Evolutionary conservation across 2,329 filamentous ascomycete species (phyloP).

Genomic region (Epichloe sp.): DNA sequence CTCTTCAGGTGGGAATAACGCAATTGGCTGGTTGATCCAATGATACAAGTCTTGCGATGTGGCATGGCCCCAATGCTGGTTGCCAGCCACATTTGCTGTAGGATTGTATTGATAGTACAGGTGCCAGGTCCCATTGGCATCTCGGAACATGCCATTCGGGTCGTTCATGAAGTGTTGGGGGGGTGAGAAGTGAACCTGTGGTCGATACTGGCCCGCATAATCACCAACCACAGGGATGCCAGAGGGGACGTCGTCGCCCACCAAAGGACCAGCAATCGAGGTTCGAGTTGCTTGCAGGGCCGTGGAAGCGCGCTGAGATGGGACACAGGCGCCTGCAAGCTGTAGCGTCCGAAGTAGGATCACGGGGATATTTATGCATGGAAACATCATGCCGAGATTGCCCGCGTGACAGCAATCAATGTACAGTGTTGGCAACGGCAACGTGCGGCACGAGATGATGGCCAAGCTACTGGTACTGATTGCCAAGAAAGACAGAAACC

Average conservation of each 20-base stretch:
- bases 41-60: slow-evolving; percentile 48
- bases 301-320: background rate
- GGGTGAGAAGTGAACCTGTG: slow-evolving; percentile 5
- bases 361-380: background rate
- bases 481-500: background rate
- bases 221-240: slow-evolving; percentile 12
- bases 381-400: background rate
- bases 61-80: slow-evolving; percentile 56
- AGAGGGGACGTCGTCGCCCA: slow-evolving; percentile 9
- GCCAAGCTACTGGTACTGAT: background rate
- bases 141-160: slow-evolving; percentile 27
- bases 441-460: background rate
- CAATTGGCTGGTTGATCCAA: slow-evolving; percentile 53
- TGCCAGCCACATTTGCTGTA: slow-evolving; percentile 33
- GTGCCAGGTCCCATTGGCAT: slow-evolving; percentile 45
- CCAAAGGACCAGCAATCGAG: background rate
- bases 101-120: slow-evolving; percentile 49
- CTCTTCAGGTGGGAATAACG: slow-evolving; percentile 36
- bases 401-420: background rate
- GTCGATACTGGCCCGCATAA: slow-evolving; percentile 10
- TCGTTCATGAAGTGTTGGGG: slow-evolving; percentile 6
- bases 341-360: background rate
- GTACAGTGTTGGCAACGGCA: background rate
- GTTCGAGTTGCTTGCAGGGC: background rate
- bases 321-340: background rate